phyloP scores from a whole-genome alignment of 441 rosid genomes.

The Populus hybrid region DNA sequence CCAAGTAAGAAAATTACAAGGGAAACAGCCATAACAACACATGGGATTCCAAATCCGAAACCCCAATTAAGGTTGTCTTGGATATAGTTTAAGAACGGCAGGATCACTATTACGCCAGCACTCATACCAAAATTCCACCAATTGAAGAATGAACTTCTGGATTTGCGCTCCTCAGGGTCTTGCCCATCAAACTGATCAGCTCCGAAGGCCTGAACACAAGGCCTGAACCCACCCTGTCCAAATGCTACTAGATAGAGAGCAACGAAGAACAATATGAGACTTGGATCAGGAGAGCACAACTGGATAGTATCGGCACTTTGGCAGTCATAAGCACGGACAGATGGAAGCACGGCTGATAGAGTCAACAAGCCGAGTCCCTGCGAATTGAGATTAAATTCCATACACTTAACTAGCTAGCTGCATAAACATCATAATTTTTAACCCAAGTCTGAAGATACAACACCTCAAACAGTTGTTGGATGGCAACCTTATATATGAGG shows the following conservation, averaged over 20 bases:
- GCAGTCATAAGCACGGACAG: constrained; percentile 24
- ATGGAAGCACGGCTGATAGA: constrained; percentile 46
- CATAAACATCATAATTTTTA: no score
- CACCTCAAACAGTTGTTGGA: no score
- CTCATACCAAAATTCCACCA: constrained; percentile 58
- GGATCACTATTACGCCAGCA: constrained; percentile 28
- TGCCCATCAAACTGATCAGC: constrained; percentile 71
- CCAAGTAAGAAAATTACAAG: constrained; percentile 55
- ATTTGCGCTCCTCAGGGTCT: constrained; percentile 42
- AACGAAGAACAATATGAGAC: constrained; percentile 48
- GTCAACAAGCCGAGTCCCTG: constrained; percentile 66
- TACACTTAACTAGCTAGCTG: no score
- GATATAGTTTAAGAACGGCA: constrained; percentile 45
- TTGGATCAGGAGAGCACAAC: constrained; percentile 26
- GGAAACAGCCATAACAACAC: constrained; percentile 45
- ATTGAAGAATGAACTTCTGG: constrained; percentile 65
- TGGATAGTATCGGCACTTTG: constrained; percentile 7
- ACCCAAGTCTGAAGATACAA: constrained; percentile 1
- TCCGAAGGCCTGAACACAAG: constrained; percentile 81
- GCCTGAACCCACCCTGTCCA: constrained; percentile 75
- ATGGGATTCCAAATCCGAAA: constrained; percentile 72
- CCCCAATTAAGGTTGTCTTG: constrained; percentile 73
- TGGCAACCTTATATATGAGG: no score
- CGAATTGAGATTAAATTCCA: neutral
- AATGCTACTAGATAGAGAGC: constrained; percentile 61